These are phyloP conservation scores for Quercus phellos DNA, from an alignment of 331 rosid genomes.

Conservation along the genomic window DNA sequence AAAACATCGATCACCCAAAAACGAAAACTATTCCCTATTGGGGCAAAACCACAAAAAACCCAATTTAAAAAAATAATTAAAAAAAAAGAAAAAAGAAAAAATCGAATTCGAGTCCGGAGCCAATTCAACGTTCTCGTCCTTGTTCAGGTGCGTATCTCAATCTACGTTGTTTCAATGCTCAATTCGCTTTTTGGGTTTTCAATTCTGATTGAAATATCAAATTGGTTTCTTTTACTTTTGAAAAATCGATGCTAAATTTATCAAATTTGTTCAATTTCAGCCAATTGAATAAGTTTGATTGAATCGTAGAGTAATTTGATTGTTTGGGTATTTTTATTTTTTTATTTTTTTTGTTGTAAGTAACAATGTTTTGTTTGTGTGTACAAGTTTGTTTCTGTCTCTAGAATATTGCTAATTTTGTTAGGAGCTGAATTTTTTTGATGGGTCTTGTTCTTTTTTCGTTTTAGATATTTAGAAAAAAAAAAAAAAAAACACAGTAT, in stretches of 20 bases:
- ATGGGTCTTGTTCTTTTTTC: not conserved
- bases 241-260: not conserved
- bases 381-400: not conserved
- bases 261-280: not conserved
- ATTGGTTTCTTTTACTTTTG: slow-evolving; percentile 11
- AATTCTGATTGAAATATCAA: slow-evolving; percentile 24
- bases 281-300: not conserved
- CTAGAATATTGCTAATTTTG: not conserved
- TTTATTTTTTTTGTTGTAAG: not conserved
- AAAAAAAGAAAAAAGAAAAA: not conserved
- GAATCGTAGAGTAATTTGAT: not conserved
- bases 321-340: not conserved
- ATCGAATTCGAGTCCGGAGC: slow-evolving; percentile 7
- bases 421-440: not conserved
- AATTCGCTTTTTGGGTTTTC: slow-evolving; percentile 22
- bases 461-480: not conserved
- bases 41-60: not conserved
- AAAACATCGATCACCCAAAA: not conserved
- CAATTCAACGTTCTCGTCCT: slow-evolving; percentile 18
- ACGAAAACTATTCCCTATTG: not conserved
- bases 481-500: too few relatives aligned
- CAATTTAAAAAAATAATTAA: too few relatives aligned
- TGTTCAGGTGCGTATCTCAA: slow-evolving; percentile 35
- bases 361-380: not conserved
- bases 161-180: slow-evolving; percentile 4